Evolutionary conservation across 306 rosid species (phyloP), one percentile per base, ranked within the genome.

Genomic region (Vigna mungo): DNA sequence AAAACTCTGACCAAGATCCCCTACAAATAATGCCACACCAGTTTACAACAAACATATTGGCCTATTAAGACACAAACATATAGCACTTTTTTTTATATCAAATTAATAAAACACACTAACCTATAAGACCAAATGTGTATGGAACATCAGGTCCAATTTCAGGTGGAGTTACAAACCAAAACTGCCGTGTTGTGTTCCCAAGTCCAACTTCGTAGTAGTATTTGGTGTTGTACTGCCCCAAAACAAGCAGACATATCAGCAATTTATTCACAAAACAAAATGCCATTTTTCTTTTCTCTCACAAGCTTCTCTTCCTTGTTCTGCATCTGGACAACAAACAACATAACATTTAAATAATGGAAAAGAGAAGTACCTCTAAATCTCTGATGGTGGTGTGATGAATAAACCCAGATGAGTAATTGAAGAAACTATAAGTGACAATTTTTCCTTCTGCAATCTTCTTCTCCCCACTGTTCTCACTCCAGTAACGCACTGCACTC

Each of bases 1-100:
- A 83, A 41, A 92, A 53, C 76, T 95, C 89, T 95, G 98, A 72
- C 98, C 97, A 74, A 95, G 91, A 83, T 92, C 96, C 87, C 98
- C 96, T 87, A 80, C 76, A 83, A 55, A 80, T 25, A 53, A 82
- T 43, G 61, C 23, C 51, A 43, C 20, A 54, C 43, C 27, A 78
- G 18, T 66, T 78, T 36, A 6, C 36, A 52, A 48, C 65, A 80
- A 75, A 55, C 37, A 69, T 44, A 18, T 34, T 34, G 37, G 37
- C 37, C 37, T 34, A 34, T 34, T 34, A 34, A 5, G 37, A 34
- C 37, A 34, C 37, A 5, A 4, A 34, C 37, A 34, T 5, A 5
- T 34, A 34, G 7, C 37, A 34, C 37, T 32, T 32, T 30, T 0
- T 4, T 5, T 32, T 25, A 27, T 32, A 1, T 32, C 36, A 32